These are phyloP conservation scores for Talaromyces sp. DNA, from an alignment of 2,329 filamentous ascomycete species.

Conservation along the genomic window DNA sequence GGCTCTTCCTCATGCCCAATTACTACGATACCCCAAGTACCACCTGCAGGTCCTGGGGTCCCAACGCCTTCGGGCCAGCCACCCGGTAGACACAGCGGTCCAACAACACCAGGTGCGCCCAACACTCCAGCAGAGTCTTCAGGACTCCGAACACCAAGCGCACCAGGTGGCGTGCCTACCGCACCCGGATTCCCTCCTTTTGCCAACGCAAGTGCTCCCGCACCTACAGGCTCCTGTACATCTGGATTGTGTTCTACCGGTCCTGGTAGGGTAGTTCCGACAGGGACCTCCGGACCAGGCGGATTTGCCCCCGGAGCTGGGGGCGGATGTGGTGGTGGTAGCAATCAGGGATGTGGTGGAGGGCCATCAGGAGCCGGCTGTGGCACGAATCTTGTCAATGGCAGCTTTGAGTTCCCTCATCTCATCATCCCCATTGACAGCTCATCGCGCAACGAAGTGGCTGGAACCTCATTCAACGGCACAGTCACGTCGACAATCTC, in stretches of 20 bases:
- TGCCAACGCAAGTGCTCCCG: conserved; percentile 4
- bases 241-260: not conserved
- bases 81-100: not conserved
- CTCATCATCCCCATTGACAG: conserved; percentile 61
- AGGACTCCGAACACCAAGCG: conserved; percentile 8
- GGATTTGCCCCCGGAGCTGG: conserved; percentile 8
- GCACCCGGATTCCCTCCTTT: conserved; percentile 17
- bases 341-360: not conserved
- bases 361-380: conserved; percentile 31
- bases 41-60: not conserved
- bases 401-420: conserved; percentile 56
- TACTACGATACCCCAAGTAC: not conserved
- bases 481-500: conserved; percentile 52
- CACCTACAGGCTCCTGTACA: not conserved
- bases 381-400: conserved; percentile 42
- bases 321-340: conserved; percentile 14
- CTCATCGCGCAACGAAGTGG: conserved; percentile 48
- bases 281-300: not conserved
- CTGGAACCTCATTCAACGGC: conserved; percentile 56
- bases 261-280: not conserved
- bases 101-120: conserved; percentile 1
- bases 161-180: conserved; percentile 9
- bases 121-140: conserved; percentile 4
- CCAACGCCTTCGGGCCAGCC: not conserved
- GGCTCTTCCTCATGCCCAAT: not conserved